phyloP scores from a whole-genome alignment of 129 eudicot species.

The Flaveria robusta region DNA sequence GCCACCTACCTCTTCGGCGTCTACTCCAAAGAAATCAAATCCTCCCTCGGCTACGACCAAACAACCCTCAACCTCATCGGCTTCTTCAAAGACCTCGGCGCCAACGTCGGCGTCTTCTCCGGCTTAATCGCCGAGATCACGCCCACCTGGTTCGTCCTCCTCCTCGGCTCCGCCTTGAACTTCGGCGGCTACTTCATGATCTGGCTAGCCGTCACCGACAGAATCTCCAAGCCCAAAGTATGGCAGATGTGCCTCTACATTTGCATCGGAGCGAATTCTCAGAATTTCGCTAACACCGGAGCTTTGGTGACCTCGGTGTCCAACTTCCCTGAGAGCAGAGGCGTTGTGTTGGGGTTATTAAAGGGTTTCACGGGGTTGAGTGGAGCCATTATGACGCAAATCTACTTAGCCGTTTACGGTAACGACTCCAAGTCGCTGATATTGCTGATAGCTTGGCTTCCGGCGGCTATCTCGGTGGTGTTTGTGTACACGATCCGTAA shows the following conservation, averaged over 20 bases:
- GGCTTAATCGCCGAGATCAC: constrained; percentile 55
- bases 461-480: constrained; percentile 56
- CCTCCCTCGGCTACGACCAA: constrained; percentile 59
- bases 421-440: constrained; percentile 58
- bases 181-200: constrained; percentile 66
- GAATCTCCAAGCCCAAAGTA: constrained; percentile 40
- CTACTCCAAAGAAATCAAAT: constrained; percentile 54
- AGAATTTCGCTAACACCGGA: constrained; percentile 57
- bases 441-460: constrained; percentile 72
- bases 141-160: constrained; percentile 59
- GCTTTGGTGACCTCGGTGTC: constrained; percentile 55
- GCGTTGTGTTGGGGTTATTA: constrained; percentile 64
- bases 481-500: constrained; percentile 56
- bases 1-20: constrained; percentile 57
- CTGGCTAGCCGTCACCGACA: constrained; percentile 55
- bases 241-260: constrained; percentile 73
- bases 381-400: constrained; percentile 79
- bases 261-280: constrained; percentile 59
- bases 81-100: constrained; percentile 64
- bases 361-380: constrained; percentile 84
- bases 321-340: constrained; percentile 74
- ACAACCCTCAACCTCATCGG: constrained; percentile 59
- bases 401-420: constrained; percentile 59
- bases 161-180: constrained; percentile 46
- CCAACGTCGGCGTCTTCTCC: constrained; percentile 54